These are phyloP conservation scores for Fomitopsis schrenkii DNA, from an alignment of 1,284 basidiomycete species.

Conservation along the genomic window DNA sequence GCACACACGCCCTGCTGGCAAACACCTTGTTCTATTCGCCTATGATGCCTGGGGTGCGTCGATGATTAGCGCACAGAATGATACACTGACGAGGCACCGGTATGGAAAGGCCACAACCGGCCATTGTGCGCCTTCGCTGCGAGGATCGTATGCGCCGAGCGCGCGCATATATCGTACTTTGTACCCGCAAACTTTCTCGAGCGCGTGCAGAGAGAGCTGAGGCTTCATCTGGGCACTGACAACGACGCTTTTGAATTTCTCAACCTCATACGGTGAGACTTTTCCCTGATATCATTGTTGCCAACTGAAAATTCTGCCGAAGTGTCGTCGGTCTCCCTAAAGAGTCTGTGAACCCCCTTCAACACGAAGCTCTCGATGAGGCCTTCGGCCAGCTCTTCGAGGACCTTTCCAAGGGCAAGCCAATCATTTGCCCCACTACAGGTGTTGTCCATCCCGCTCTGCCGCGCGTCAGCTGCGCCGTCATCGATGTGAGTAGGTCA, in stretches of 20 bases:
- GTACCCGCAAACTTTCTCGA: background rate
- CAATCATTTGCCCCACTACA: constrained; percentile 1
- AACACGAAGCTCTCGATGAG: background rate
- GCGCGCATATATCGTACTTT: background rate
- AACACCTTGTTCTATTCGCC: background rate
- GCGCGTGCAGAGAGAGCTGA: background rate
- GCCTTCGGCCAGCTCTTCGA: constrained; percentile 2
- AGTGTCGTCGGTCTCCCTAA: constrained; percentile 2
- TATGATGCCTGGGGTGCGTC: background rate
- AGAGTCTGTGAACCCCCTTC: background rate
- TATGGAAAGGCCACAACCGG: background rate
- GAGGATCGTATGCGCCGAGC: background rate
- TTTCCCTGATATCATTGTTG: background rate
- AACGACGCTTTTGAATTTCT: background rate
- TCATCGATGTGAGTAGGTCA: constrained; percentile 4
- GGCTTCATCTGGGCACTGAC: background rate
- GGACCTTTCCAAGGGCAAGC: background rate
- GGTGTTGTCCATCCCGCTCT: background rate
- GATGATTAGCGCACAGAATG: too few relatives aligned
- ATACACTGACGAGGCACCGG: background rate
- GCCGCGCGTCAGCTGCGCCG: background rate
- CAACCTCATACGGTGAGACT: background rate
- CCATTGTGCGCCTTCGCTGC: background rate
- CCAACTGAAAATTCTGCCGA: background rate
- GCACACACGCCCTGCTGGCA: background rate